Conservation (phyloP, 805 yeast species). For the Pichia paraexigua region DNA sequence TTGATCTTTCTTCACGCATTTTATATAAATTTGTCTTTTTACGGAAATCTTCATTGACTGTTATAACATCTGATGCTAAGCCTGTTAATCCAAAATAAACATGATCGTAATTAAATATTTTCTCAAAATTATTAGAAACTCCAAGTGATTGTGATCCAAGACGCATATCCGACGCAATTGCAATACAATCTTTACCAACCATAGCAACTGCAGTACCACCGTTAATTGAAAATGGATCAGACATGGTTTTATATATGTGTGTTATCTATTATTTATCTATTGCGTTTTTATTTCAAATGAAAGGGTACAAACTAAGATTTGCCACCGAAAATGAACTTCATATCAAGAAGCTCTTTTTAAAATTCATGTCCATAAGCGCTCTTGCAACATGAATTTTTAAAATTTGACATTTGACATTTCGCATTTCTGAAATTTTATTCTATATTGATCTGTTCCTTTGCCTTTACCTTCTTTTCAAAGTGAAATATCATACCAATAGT, state of each 20-base stretch:
- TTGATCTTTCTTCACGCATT: slow-evolving; percentile 80
- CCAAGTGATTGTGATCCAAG: slow-evolving; percentile 92
- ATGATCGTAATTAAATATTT: slow-evolving; percentile 78
- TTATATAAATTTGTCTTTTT: slow-evolving; percentile 82
- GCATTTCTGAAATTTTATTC: too few species aligned
- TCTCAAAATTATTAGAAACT: slow-evolving; percentile 86
- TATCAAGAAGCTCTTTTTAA: not conserved
- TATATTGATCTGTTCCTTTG: not conserved
- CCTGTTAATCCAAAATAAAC: slow-evolving; percentile 91
- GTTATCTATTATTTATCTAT: not conserved
- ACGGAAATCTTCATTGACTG: slow-evolving; percentile 75
- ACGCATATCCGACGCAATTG: slow-evolving; percentile 92
- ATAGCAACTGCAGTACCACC: slow-evolving; percentile 98
- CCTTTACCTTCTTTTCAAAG: not conserved
- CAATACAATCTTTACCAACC: slow-evolving; percentile 98
- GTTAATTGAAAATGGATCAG: slow-evolving; percentile 73
- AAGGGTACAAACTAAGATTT: not conserved
- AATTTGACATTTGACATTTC: not conserved
- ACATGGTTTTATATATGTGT: slow-evolving; percentile 34
- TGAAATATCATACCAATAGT: not conserved
- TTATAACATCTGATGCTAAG: slow-evolving; percentile 86
- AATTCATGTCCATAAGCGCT: not conserved
- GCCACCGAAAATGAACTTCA: not conserved
- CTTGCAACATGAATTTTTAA: too few species aligned
- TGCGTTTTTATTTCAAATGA: too few species aligned